Evolutionary conservation across 768 basidiomycete genomes (phyloP).

Genomic region (Pholiota microspora): DNA sequence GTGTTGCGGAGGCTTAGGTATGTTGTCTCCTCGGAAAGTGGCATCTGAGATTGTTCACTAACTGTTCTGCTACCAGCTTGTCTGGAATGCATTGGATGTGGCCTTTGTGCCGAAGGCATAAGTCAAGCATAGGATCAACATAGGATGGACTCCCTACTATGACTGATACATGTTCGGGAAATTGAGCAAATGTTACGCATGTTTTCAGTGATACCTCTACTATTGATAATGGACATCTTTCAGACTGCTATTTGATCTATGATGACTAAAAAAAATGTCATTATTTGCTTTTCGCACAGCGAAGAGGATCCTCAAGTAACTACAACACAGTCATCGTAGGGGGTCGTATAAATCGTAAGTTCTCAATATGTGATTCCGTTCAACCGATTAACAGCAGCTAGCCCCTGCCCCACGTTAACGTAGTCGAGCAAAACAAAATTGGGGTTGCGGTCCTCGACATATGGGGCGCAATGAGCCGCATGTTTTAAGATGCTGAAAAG

Average conservation of each 20-base stretch:
- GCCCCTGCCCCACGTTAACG: constrained; percentile 43
- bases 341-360: background rate
- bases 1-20: constrained; percentile 68
- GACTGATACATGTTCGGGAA: too few relatives aligned
- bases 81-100: constrained; percentile 69
- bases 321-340: constrained; percentile 1
- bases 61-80: constrained; percentile 46
- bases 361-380: constrained; percentile 34
- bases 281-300: constrained; percentile 18
- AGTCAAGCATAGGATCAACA: constrained; percentile 22
- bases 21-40: constrained; percentile 9
- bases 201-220: background rate
- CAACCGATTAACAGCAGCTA: constrained; percentile 39
- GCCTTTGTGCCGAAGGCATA: constrained; percentile 56
- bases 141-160: too few relatives aligned
- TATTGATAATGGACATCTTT: constrained; percentile 5
- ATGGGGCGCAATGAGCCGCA: constrained; percentile 39
- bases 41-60: background rate
- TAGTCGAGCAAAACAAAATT: constrained; percentile 53
- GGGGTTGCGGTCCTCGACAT: constrained; percentile 40
- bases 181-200: background rate
- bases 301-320: constrained; percentile 8
- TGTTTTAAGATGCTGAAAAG: constrained; percentile 30
- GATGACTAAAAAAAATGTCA: background rate
- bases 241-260: background rate